Evolutionary conservation across 140 eudicot species (phyloP), one percentile per base, ranked within the genome.

Genomic region (Cichorium intybus): DNA sequence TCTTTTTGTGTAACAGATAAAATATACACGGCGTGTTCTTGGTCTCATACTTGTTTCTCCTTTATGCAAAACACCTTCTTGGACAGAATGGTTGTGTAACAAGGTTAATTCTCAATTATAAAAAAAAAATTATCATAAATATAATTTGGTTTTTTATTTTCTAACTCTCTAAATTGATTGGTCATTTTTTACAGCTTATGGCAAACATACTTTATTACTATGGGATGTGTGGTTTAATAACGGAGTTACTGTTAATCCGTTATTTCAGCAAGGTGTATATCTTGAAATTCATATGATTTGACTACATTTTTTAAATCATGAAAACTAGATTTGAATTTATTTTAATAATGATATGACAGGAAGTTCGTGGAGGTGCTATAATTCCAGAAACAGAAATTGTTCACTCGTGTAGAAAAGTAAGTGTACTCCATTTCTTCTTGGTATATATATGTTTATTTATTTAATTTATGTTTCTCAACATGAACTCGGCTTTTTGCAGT

Each of bases 21-120:
- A 90, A 74, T 82, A 90, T 61, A 55, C 84, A 50, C 73, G 80
- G 31, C 87, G 95, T 47, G 96, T 80, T 33, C 85, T 82, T 64
- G 97, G 96, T 63, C 70, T 90, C 83, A 87, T 90, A 73, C 97
- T 90, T 29, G 81, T 90, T 74, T 90, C 96, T 61, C 97, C 97
- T 52, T 62, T 87, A 39, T 90, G 97, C 83, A 83, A 77, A 84
- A 64, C 90, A 62, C 95, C 97, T 33, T 90, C 95, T 43, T 90
- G 97, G 97, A 84, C 97, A 27, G 96, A 90, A 69, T 87, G 96
- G 97, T 74, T 90, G 80, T 84, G 80, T 75, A 87, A 84, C 62
- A 87, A 90, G 97, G 97, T 90, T 27, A 21, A 35, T 50, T 66
- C 74, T 71, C 60, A 17, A 31, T 31, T 31, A 31, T 3, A 0